Evolutionary conservation across 179 eudicot genomes (phyloP).

Genomic region (Kewa caespitosa): DNA sequence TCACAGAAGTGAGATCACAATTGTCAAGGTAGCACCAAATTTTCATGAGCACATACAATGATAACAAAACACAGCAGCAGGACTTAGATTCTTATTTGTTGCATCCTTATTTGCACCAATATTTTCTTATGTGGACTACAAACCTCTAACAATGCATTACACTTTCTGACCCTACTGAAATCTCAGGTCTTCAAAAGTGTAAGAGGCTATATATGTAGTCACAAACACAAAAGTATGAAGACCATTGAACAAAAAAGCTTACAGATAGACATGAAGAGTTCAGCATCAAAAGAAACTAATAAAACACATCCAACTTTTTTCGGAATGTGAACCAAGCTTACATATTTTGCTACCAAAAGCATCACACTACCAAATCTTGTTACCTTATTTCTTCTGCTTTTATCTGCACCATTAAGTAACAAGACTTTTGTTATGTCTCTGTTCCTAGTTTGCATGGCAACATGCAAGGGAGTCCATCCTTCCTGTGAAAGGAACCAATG

Average conservation of each 20-base stretch:
- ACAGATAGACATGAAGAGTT: background rate
- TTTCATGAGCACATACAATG: background rate
- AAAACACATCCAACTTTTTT: background rate
- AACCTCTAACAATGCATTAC: background rate
- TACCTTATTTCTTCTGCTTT: slow-evolving; percentile 75
- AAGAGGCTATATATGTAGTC: background rate
- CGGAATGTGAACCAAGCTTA: slow-evolving; percentile 7
- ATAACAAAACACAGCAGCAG: background rate
- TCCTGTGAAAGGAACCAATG: slow-evolving; percentile 43
- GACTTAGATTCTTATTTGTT: background rate
- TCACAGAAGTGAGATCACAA: background rate
- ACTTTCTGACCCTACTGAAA: background rate
- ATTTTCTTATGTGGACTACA: background rate
- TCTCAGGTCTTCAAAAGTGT: background rate
- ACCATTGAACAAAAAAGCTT: background rate
- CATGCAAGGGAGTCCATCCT: slow-evolving; percentile 94
- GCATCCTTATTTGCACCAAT: background rate
- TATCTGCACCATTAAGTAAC: slow-evolving; percentile 83
- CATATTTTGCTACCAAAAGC: slow-evolving; percentile 1
- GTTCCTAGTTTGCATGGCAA: slow-evolving; percentile 87
- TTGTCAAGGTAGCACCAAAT: background rate
- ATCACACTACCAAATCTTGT: background rate
- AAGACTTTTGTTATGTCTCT: slow-evolving; percentile 78
- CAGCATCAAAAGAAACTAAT: background rate
- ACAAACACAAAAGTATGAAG: background rate